Percentiles rank a stretch among this genome's conserved stretches.
These are phyloP conservation scores for Lactuca saligna DNA, from an alignment of 129 eudicot genomes.

Conservation along the genomic window DNA sequence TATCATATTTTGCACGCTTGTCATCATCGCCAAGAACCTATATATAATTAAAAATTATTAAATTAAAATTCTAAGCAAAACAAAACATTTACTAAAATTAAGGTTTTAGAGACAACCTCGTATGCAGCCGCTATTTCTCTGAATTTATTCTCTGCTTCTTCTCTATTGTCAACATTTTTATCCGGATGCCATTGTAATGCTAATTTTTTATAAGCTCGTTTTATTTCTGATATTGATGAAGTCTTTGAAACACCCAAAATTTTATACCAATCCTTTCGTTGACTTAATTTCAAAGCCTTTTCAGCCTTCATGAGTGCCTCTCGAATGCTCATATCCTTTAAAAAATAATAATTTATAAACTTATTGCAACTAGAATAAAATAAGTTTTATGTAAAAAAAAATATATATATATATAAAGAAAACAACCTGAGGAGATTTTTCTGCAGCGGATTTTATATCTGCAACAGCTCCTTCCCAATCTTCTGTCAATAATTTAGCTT, in stretches of 20 bases:
- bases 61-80: conserved; percentile 7
- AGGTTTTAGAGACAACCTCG: conserved; percentile 52
- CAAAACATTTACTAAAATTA: background rate
- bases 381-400: background rate
- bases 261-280: conserved; percentile 98
- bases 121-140: conserved; percentile 97
- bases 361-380: background rate
- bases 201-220: conserved; percentile 86
- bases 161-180: conserved; percentile 92
- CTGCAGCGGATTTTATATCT: conserved; percentile 85
- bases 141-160: conserved; percentile 89
- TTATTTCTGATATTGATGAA: conserved; percentile 74
- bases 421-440: conserved; percentile 90
- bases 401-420: background rate
- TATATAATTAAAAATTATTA: too few species aligned
- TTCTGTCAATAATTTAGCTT: conserved; percentile 81
- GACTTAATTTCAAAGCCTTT: conserved; percentile 84
- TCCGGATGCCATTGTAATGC: conserved; percentile 99
- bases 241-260: conserved; percentile 84
- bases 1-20: conserved; percentile 80
- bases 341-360: background rate
- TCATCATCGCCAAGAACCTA: conserved; percentile 95
- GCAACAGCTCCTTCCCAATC: conserved; percentile 98
- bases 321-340: conserved; percentile 79
- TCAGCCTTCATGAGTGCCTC: conserved; percentile 78